phyloP scores from a whole-genome alignment of 164 flowering plant species.

The Vitis rotundifolia region DNA sequence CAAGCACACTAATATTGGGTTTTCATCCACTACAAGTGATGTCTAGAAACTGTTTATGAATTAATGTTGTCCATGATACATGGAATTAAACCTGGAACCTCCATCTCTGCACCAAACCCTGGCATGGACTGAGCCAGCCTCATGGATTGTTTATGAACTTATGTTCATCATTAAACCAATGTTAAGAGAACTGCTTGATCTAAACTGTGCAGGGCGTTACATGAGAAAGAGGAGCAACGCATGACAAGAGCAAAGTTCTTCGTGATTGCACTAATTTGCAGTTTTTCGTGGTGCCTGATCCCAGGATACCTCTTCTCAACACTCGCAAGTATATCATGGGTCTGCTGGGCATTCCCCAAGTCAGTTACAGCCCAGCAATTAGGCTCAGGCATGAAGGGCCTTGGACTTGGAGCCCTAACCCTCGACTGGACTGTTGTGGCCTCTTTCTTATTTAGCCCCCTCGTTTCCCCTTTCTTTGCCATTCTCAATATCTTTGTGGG shows the following conservation, averaged over 20 bases:
- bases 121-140: too few relatives aligned
- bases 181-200: not conserved
- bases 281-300: slow-evolving; percentile 58
- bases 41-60: too few relatives aligned
- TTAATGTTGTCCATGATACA: too few relatives aligned
- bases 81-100: too few relatives aligned
- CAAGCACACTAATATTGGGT: too few relatives aligned
- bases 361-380: slow-evolving; percentile 66
- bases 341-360: slow-evolving; percentile 63
- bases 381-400: slow-evolving; percentile 64
- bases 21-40: too few relatives aligned
- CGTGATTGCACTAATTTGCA: slow-evolving; percentile 53
- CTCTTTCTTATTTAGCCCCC: slow-evolving; percentile 61
- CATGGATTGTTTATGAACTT: too few relatives aligned
- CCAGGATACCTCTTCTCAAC: slow-evolving; percentile 64
- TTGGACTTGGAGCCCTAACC: slow-evolving; percentile 61
- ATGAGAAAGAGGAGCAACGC: slow-evolving; percentile 46
- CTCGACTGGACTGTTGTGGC: slow-evolving; percentile 67
- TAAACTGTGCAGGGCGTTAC: slow-evolving; percentile 47
- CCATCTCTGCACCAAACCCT: too few relatives aligned
- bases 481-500: slow-evolving; percentile 58
- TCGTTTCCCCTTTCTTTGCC: slow-evolving; percentile 70
- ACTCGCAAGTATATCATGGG: slow-evolving; percentile 61
- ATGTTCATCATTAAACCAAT: too few relatives aligned
- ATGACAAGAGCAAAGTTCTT: slow-evolving; percentile 61